Evolutionary conservation across 495 filamentous ascomycete genomes (phyloP), one percentile per base, ranked within the genome.

Genomic region (Pyrenopolyporus hunteri): DNA sequence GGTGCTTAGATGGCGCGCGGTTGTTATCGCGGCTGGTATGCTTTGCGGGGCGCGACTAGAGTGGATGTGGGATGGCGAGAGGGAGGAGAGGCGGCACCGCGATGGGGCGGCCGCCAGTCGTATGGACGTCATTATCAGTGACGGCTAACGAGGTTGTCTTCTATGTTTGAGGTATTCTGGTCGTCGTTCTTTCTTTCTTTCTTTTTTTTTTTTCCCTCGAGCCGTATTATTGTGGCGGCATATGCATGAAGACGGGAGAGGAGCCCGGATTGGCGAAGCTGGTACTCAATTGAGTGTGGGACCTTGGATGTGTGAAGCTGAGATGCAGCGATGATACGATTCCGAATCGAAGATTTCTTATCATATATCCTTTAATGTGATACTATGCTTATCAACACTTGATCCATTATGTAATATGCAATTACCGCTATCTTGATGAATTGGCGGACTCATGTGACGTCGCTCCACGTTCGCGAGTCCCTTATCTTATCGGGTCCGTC

Each of bases 381-480:
- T n/a, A n/a, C n/a, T n/a, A n/a, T n/a, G n/a, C n/a, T n/a, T n/a
- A n/a, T n/a, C n/a, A n/a, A n/a, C n/a, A n/a, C n/a, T n/a, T n/a
- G n/a, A n/a, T n/a, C n/a, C n/a, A n/a, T n/a, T n/a, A n/a, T n/a
- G n/a, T n/a, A n/a, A 11, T 47, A 32, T 28, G 8, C 8, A 47
- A 6, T 13, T 60, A 45, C 31, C 35, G 11, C 35, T 13, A 14
- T 43, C 10, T 9, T 3, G 23, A 42, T 17, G n/a, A 25, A 5
- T 25, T 4, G 16, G 8, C 22, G 20, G 4, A 29, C 28, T 68
- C 66, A 64, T 45, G 61, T 68, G 64, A 68, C 16, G 42, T 10
- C 63, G 68, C 58, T 57, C 57, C 65, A 49, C 28, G 31, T 68
- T 63, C 55, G 57, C 25, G 64, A 59, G 39, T 22, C 20, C 17